Percentiles rank a stretch among this genome's conserved stretches.
These are phyloP conservation scores for Davidsoniella virescens DNA, from an alignment of 2,329 filamentous ascomycete genomes.

Conservation along the genomic window DNA sequence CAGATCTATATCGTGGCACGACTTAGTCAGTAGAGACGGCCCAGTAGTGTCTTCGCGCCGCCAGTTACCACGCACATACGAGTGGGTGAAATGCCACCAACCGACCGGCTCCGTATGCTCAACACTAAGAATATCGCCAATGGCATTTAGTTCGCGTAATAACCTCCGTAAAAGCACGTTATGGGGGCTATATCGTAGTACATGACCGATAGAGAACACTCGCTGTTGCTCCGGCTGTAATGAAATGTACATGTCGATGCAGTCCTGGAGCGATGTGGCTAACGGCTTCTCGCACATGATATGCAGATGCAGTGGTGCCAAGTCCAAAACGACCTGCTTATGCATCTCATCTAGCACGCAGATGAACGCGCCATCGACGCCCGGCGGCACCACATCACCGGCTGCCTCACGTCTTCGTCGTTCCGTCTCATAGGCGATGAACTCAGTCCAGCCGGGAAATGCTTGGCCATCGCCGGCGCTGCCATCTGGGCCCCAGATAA, in stretches of 20 bases:
- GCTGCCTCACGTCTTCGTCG: slow-evolving; percentile 36
- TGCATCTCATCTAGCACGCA: slow-evolving; percentile 80
- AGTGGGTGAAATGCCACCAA: slow-evolving; percentile 90
- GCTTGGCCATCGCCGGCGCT: slow-evolving; percentile 41
- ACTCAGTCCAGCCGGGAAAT: slow-evolving; percentile 61
- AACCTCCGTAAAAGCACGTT: slow-evolving; percentile 72
- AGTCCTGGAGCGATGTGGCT: slow-evolving; percentile 63
- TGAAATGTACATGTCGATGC: slow-evolving; percentile 54
- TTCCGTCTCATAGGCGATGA: slow-evolving; percentile 52
- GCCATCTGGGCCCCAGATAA: slow-evolving; percentile 48
- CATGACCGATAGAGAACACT: slow-evolving; percentile 84
- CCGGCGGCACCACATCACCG: slow-evolving; percentile 32
- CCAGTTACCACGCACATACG: slow-evolving; percentile 90
- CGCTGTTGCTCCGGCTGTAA: slow-evolving; percentile 25
- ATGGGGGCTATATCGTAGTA: slow-evolving; percentile 82
- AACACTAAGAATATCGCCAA: slow-evolving; percentile 73
- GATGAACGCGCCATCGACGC: slow-evolving; percentile 46
- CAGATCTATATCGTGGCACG: slow-evolving; percentile 90
- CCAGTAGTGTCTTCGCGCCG: slow-evolving; percentile 60
- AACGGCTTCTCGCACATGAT: slow-evolving; percentile 94
- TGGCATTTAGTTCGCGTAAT: slow-evolving; percentile 54
- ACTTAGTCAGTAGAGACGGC: slow-evolving; percentile 80
- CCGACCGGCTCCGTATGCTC: slow-evolving; percentile 91
- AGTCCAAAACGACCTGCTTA: slow-evolving; percentile 57
- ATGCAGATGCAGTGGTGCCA: slow-evolving; percentile 57